Evolutionary conservation across 2,329 filamentous ascomycete genomes (phyloP), one percentile per base, ranked within the genome.

Genomic region (Venturia nashicola): DNA sequence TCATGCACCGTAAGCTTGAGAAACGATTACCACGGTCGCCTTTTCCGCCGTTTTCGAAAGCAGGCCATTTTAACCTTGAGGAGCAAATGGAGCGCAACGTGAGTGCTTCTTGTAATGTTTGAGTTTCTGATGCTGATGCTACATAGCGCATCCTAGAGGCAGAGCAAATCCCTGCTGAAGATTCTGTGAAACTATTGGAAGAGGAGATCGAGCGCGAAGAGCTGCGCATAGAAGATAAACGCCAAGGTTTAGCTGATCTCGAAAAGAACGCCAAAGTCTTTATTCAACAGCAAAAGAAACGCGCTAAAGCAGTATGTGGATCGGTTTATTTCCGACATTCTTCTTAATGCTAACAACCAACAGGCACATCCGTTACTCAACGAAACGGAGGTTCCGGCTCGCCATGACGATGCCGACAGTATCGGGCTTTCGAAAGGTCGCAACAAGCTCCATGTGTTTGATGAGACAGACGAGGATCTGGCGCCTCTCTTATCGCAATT

Each of bases 51-150:
- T 78, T 81, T 2, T 74, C 74, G 51, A 74, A 73, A 62, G 78
- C 76, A 8, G 76, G 79, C 18, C 79, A 83, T 61, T 82, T 90
- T 59, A 81, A 88, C 69, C 86, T 86, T 67, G 86, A 90, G 70
- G 82, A 79, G 68, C 81, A 86, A 16, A 76, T 87, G 9, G 82
- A 86, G 68, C 81, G 80, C n/a, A 83, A 83, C 66, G 70, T 71
- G 39, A 67, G 72, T 36, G 63, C 9, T 48, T 9, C 57, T 61
- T 12, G 16, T 7, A n/a, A 20, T 51, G 16, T 51, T 51, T 40
- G 44, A 20, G 14, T n/a, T 43, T 20, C 39, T 34, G n/a, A 42
- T 63, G 39, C 63, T 66, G 40, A 62, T 42, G 34, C 59, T 27
- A 23, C 16, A 18, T 64, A 69, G 68, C 75, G 78, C 64, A 73